A percentile compares a stretch with the other conserved stretches of the same genome.
Conservation (phyloP, 176 grass and related monocot genomes). For the Canna indica region DNA sequence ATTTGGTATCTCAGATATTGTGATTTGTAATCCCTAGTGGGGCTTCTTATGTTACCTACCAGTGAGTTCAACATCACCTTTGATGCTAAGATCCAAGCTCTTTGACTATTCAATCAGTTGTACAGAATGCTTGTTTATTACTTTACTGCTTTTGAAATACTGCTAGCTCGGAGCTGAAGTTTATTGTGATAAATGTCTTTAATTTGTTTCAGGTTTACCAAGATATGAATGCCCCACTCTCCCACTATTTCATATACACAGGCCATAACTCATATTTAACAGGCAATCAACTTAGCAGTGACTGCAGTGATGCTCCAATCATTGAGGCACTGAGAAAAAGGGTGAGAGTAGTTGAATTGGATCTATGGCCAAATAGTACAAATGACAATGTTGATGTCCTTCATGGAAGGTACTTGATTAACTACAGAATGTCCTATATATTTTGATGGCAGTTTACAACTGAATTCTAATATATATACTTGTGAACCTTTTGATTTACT, state of each 20-base stretch:
- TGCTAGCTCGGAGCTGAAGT: too few relatives aligned
- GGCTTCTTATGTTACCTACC: too few relatives aligned
- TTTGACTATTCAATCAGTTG: too few relatives aligned
- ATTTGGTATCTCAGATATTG: too few relatives aligned
- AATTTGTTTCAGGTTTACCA: conserved; percentile 35
- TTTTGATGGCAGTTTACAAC: too few relatives aligned
- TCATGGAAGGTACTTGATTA: conserved; percentile 45
- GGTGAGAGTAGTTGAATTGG: conserved; percentile 86
- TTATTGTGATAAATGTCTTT: too few relatives aligned
- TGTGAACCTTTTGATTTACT: background rate
- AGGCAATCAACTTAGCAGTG: conserved; percentile 78
- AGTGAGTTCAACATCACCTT: too few relatives aligned
- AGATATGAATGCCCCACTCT: conserved; percentile 50
- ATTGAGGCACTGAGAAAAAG: conserved; percentile 47
- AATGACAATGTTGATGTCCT: conserved; percentile 53
- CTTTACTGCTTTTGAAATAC: too few relatives aligned
- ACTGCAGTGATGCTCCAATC: conserved; percentile 68
- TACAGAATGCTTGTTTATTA: too few relatives aligned
- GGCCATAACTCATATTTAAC: conserved; percentile 92
- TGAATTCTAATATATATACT: too few relatives aligned
- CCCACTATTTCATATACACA: conserved; percentile 93
- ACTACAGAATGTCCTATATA: background rate
- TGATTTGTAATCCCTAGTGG: too few relatives aligned
- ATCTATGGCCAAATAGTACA: conserved; percentile 65
- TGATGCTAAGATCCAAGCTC: too few relatives aligned